Conservation (phyloP, 768 basidiomycete species). For the Russula griseocarnosa region DNA sequence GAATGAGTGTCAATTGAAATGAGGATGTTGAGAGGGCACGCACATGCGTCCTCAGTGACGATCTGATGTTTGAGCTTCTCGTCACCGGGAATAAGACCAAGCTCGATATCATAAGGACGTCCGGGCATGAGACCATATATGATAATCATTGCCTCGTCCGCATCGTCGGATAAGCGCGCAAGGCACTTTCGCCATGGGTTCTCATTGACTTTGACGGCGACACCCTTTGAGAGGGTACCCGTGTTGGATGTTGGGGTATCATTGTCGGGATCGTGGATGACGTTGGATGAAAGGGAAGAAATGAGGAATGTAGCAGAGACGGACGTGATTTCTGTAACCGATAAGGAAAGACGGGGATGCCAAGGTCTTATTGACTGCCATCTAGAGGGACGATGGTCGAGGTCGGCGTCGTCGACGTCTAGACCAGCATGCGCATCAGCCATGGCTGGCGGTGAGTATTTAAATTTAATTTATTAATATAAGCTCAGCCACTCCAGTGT, state of each 20-base stretch:
- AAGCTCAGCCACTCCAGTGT: not conserved
- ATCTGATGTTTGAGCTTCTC: conserved; percentile 58
- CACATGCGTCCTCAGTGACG: conserved; percentile 53
- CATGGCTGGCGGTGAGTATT: not conserved
- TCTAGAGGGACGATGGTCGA: conserved; percentile 15
- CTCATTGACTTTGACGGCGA: conserved; percentile 77
- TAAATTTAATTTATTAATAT: not conserved
- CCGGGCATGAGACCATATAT: conserved; percentile 87
- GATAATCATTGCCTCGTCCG: conserved; percentile 86
- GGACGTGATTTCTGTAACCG: conserved; percentile 77
- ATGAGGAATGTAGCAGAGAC: conserved; percentile 81
- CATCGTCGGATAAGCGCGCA: conserved; percentile 72
- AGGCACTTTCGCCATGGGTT: conserved; percentile 76
- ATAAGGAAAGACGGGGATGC: conserved; percentile 64
- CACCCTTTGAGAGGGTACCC: conserved; percentile 65
- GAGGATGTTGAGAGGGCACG: conserved; percentile 23
- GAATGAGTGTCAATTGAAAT: not conserved
- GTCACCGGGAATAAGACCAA: conserved; percentile 65
- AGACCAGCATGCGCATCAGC: not conserved
- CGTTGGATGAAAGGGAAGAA: conserved; percentile 41
- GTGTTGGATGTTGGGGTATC: conserved; percentile 38
- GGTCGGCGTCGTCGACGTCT: not conserved
- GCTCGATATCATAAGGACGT: conserved; percentile 85
- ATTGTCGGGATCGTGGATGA: conserved; percentile 31
- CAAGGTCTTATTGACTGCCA: conserved; percentile 80